Percentiles rank a stretch among this genome's conserved stretches.
Conservation (phyloP, 2,329 filamentous ascomycete species). For the Chalaropsis thielavioides region DNA sequence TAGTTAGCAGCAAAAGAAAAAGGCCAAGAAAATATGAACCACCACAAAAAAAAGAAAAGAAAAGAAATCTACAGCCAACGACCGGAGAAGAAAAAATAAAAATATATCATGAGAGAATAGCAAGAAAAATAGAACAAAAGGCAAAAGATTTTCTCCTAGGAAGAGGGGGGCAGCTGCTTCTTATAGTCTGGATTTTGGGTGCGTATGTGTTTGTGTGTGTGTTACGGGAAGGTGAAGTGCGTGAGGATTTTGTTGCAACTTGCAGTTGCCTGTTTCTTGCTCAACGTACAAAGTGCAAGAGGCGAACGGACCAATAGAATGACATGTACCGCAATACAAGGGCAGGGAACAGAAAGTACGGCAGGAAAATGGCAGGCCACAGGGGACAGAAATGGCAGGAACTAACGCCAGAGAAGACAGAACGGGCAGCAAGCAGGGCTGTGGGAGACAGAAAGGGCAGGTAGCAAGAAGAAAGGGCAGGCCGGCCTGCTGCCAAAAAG, state of each 20-base stretch:
- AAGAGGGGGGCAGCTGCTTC: conserved; percentile 9
- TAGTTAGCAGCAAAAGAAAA: conserved; percentile 19
- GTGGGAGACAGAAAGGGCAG: too few relatives aligned
- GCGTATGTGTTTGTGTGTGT: background rate
- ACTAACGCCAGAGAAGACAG: too few relatives aligned
- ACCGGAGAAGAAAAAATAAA: background rate
- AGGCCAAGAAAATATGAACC: background rate
- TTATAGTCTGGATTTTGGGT: background rate
- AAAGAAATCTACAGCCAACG: background rate
- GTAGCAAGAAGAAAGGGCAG: too few relatives aligned
- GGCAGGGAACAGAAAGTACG: background rate
- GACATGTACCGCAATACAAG: background rate
- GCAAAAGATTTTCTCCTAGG: conserved; percentile 11
- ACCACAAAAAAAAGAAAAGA: background rate
- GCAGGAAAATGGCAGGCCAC: background rate
- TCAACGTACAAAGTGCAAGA: background rate
- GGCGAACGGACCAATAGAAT: background rate
- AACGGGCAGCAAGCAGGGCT: too few relatives aligned
- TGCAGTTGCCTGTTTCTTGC: background rate
- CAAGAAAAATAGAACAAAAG: conserved; percentile 12
- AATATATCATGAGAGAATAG: conserved; percentile 16
- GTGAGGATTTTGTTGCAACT: background rate
- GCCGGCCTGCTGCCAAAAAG: too few relatives aligned
- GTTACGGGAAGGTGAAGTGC: background rate
- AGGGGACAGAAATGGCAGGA: too few relatives aligned